Conservation (phyloP, 148 eudicot species). For the Chenopodium suecicum region DNA sequence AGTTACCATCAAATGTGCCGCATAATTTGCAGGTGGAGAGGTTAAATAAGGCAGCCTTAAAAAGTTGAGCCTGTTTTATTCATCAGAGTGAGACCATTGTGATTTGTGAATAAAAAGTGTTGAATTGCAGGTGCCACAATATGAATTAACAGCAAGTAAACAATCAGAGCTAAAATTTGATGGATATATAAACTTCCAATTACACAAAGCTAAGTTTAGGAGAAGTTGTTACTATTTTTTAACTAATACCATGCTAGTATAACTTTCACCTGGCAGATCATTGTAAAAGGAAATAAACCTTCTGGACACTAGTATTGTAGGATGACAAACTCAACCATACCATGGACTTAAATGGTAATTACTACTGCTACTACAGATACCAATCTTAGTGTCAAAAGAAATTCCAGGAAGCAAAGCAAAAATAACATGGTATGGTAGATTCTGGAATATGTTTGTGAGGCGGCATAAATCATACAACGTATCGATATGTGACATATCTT, state of each 20-base stretch:
- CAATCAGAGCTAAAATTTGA: not conserved
- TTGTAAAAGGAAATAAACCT: not conserved
- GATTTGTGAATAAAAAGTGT: no score
- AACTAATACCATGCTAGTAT: not conserved
- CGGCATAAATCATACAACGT: constrained; percentile 33
- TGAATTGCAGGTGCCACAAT: not conserved
- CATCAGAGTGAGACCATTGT: no score
- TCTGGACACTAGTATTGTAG: not conserved
- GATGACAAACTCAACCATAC: not conserved
- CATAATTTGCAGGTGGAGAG: no score
- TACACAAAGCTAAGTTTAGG: not conserved
- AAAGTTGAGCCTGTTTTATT: no score
- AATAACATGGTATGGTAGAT: not conserved
- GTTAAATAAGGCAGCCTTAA: no score
- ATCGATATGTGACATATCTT: constrained; percentile 43
- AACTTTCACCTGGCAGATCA: not conserved
- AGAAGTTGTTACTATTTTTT: not conserved
- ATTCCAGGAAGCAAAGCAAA: not conserved
- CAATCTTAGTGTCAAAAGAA: not conserved
- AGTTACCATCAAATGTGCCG: no score
- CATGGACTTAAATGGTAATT: not conserved
- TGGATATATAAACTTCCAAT: not conserved
- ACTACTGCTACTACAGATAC: not conserved
- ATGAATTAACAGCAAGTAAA: not conserved
- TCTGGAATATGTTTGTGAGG: not conserved